These are phyloP conservation scores for Actinomucor elegans DNA, from an alignment of 371 early-diverging fungal genomes.

Conservation along the genomic window DNA sequence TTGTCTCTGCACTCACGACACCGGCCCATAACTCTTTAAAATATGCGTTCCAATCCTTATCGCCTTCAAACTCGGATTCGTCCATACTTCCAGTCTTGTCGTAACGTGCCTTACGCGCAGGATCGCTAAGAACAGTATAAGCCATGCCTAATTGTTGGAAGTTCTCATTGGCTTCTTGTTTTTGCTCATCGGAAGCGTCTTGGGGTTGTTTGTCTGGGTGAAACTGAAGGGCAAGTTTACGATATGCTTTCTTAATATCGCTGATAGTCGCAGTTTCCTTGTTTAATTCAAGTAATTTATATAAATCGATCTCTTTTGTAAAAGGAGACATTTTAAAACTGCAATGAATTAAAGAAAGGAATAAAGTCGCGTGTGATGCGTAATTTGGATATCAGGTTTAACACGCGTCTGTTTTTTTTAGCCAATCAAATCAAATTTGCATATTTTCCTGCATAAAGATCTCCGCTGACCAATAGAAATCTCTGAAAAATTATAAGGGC, in stretches of 20 bases:
- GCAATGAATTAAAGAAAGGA: no score
- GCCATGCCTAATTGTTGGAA: conserved; percentile 86
- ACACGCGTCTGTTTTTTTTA: no score
- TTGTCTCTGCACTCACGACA: conserved; percentile 72
- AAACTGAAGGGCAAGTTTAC: conserved; percentile 73
- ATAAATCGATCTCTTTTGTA: conserved; percentile 43
- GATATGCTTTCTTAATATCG: conserved; percentile 86
- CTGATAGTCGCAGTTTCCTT: conserved; percentile 53
- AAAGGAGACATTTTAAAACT: no score
- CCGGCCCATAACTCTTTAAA: conserved; percentile 84
- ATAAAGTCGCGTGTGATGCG: no score
- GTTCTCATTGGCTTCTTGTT: conserved; percentile 68
- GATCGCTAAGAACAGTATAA: conserved; percentile 84
- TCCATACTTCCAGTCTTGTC: conserved; percentile 63
- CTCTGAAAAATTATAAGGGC: no score
- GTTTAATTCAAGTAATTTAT: conserved; percentile 70
- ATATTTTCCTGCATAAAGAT: no score
- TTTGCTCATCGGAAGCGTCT: conserved; percentile 60
- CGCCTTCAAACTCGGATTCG: conserved; percentile 34
- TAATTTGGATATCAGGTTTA: no score
- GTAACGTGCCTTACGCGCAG: conserved; percentile 71
- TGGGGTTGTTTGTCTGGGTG: conserved; percentile 83
- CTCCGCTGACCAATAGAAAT: no score
- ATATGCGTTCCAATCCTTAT: conserved; percentile 79
- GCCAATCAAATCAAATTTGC: no score